These are phyloP conservation scores for Solanum sejunctum DNA, from an alignment of 257 asterid genomes.

Conservation along the genomic window DNA sequence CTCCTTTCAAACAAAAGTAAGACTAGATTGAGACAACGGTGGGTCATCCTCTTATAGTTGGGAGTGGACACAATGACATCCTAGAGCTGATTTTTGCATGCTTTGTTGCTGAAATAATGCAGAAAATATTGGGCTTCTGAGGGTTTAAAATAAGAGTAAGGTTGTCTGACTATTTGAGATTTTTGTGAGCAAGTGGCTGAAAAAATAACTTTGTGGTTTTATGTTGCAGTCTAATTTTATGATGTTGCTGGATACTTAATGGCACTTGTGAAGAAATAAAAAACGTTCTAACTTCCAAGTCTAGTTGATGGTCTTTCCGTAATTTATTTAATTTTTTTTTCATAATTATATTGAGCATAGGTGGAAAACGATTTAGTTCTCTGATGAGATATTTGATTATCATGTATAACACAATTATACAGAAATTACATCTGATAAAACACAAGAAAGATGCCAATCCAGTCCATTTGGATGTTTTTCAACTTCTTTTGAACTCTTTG, in stretches of 20 bases:
- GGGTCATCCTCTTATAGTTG: background rate
- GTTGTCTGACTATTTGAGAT: background rate
- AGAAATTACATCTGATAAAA: background rate
- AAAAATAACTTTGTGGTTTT: background rate
- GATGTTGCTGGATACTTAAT: background rate
- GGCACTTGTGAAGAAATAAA: background rate
- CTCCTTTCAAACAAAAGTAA: background rate
- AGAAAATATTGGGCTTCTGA: background rate
- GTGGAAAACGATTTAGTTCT: background rate
- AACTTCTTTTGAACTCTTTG: background rate
- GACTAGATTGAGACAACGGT: background rate
- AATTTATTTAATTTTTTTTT: background rate
- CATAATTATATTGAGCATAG: background rate
- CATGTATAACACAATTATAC: background rate
- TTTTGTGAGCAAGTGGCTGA: background rate
- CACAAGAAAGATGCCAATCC: background rate
- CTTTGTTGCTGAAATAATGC: background rate
- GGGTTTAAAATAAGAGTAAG: background rate
- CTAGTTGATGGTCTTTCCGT: background rate
- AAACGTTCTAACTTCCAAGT: background rate
- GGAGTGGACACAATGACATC: background rate
- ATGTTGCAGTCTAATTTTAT: background rate
- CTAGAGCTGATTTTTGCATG: background rate
- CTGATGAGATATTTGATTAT: background rate
- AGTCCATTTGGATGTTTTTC: background rate